Percentiles rank a stretch among this genome's conserved stretches.
Conservation (phyloP, 2,329 filamentous ascomycete genomes). For the Penicillium rolfsii region DNA sequence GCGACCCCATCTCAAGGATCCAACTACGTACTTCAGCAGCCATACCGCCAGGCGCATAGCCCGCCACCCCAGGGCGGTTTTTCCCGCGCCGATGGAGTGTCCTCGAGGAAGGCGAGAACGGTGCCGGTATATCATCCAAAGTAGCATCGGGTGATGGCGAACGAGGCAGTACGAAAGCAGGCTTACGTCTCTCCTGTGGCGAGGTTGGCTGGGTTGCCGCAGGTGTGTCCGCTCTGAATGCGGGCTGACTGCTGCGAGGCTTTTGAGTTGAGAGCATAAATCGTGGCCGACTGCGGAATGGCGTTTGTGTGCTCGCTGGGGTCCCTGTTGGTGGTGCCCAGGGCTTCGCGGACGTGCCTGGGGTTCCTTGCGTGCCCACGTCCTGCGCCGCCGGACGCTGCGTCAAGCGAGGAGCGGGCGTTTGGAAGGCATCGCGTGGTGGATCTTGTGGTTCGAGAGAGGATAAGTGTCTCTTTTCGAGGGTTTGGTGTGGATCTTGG, state of each 20-base stretch:
- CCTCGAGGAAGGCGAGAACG: constrained; percentile 43
- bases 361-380: constrained; percentile 15
- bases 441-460: constrained; percentile 20
- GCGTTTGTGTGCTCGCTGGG: constrained; percentile 25
- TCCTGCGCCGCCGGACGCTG: constrained; percentile 10
- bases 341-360: constrained; percentile 9
- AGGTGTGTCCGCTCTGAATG: constrained; percentile 20
- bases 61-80: constrained; percentile 23
- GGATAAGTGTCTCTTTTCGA: constrained; percentile 23
- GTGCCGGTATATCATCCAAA: constrained; percentile 33
- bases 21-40: constrained; percentile 47
- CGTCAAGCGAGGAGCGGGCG: constrained; percentile 17
- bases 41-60: constrained; percentile 45
- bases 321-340: constrained; percentile 16
- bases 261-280: constrained; percentile 34
- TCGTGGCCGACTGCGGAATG: constrained; percentile 34
- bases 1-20: constrained; percentile 45
- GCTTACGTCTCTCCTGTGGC: constrained; percentile 34
- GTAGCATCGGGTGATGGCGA: constrained; percentile 37
- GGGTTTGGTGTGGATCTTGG: not conserved
- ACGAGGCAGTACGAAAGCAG: constrained; percentile 43
- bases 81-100: constrained; percentile 38
- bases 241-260: constrained; percentile 24
- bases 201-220: constrained; percentile 20
- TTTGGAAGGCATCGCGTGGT: constrained; percentile 1